Conservation (phyloP, 2,329 filamentous ascomycete genomes). For the Neofusicoccum ribis region DNA sequence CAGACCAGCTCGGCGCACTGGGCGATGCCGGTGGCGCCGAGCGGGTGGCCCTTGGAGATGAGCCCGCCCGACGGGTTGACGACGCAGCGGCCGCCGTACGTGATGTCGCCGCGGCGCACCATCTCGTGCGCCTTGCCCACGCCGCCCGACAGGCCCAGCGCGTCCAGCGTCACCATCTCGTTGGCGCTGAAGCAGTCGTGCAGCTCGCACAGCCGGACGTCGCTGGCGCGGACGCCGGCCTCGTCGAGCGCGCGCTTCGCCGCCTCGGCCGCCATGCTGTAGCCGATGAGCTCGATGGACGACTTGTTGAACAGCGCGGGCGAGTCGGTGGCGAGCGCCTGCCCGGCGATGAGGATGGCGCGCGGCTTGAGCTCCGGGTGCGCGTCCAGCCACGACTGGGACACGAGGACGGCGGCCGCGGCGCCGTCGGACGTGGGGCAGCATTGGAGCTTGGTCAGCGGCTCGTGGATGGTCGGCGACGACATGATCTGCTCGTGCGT, state of each 20-base stretch:
- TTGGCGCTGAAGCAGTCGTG: conserved; percentile 98
- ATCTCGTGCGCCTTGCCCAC: conserved; percentile 89
- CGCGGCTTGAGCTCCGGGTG: conserved; percentile 78
- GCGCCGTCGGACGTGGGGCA: conserved; percentile 94
- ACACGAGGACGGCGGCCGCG: conserved; percentile 85
- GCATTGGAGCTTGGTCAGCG: conserved; percentile 97
- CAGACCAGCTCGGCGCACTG: conserved; percentile 94
- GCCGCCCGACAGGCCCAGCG: conserved; percentile 70
- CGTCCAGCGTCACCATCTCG: conserved; percentile 88
- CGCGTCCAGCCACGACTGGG: conserved; percentile 81
- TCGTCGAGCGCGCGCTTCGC: conserved; percentile 70
- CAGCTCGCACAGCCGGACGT: conserved; percentile 83
- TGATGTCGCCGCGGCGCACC: conserved; percentile 84
- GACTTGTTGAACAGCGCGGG: conserved; percentile 75
- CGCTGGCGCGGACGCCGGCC: conserved; percentile 64
- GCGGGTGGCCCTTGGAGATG: conserved; percentile 93
- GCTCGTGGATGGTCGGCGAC: conserved; percentile 75
- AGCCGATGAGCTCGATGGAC: conserved; percentile 86
- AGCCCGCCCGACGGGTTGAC: conserved; percentile 93
- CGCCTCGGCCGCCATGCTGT: conserved; percentile 77
- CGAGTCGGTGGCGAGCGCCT: conserved; percentile 82
- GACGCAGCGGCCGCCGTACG: conserved; percentile 78
- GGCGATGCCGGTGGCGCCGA: conserved; percentile 90
- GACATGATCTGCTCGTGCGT: conserved; percentile 78
- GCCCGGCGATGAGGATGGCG: conserved; percentile 86